Percentiles rank a stretch among this genome's conserved stretches.
Conservation (phyloP, 73 alveolate species). For the Effrenium voratum region DNA sequence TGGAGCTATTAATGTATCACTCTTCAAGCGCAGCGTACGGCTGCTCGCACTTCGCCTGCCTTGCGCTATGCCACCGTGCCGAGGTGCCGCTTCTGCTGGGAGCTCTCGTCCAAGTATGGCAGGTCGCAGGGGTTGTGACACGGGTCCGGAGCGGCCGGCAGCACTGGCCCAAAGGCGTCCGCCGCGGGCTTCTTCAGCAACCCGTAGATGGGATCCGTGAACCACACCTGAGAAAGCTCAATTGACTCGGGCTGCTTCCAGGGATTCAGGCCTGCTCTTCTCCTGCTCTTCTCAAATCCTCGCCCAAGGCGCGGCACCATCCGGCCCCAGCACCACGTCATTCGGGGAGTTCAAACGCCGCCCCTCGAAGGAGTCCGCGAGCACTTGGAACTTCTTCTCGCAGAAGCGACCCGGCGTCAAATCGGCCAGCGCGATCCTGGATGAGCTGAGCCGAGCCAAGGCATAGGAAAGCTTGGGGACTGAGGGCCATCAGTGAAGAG, state of each 20-base stretch:
- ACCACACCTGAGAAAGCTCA: not conserved
- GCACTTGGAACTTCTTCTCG: not conserved
- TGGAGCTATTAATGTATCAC: no score
- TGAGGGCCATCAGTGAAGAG: no score
- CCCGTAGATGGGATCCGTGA: conserved; percentile 17
- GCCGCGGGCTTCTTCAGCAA: not conserved
- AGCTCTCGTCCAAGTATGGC: conserved; percentile 8
- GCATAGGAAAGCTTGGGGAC: no score
- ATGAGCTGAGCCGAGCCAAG: no score
- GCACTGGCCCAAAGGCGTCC: not conserved
- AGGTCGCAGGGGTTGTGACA: conserved; percentile 32
- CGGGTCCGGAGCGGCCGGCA: not conserved
- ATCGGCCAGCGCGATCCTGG: no score
- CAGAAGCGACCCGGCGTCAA: not conserved
- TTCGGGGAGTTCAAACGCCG: not conserved
- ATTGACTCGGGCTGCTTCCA: no score
- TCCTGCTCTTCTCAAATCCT: not conserved
- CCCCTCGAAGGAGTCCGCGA: not conserved
- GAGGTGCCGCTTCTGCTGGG: not conserved
- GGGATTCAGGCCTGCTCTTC: not conserved
- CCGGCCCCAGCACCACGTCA: conserved; percentile 14
- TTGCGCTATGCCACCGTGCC: no score
- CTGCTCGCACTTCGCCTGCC: no score
- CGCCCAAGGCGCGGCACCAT: not conserved
- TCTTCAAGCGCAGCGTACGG: no score